Evolutionary conservation across 768 basidiomycete genomes (phyloP).

Genomic region (Asterophora parasitica): DNA sequence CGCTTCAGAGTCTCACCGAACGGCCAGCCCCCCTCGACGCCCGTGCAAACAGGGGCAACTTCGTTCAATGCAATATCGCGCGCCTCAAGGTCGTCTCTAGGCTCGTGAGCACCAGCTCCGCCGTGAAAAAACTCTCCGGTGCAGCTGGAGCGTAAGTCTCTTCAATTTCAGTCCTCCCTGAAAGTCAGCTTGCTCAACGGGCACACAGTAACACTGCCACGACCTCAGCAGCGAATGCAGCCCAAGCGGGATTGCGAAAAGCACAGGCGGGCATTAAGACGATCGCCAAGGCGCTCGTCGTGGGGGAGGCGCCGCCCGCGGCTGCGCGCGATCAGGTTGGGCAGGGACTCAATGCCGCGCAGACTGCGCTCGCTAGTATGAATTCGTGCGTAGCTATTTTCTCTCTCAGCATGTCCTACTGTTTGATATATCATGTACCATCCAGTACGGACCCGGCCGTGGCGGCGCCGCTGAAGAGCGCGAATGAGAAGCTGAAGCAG

Average conservation of each 20-base stretch:
- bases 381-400: constrained; percentile 6
- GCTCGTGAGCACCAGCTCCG: constrained; percentile 18
- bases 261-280: constrained; percentile 17
- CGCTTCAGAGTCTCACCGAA: no score
- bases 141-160: constrained; percentile 11
- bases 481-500: constrained; percentile 12
- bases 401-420: not conserved
- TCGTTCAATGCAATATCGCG: constrained; percentile 19
- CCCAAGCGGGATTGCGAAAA: constrained; percentile 15
- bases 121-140: constrained; percentile 18
- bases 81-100: constrained; percentile 21
- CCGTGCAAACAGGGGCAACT: constrained; percentile 1
- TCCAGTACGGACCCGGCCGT: constrained; percentile 6
- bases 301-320: constrained; percentile 18
- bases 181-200: not conserved
- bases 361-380: constrained; percentile 15
- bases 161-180: no score
- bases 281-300: constrained; percentile 20
- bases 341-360: constrained; percentile 15
- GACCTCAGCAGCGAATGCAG: constrained; percentile 10
- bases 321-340: constrained; percentile 16
- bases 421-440: not conserved
- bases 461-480: constrained; percentile 1
- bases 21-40: not conserved
- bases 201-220: constrained; percentile 13